A percentile compares a stretch with the other conserved stretches of the same genome.
phyloP scores from a whole-genome alignment of 2,329 filamentous ascomycete species.

The Trichocomaceae sp. region DNA sequence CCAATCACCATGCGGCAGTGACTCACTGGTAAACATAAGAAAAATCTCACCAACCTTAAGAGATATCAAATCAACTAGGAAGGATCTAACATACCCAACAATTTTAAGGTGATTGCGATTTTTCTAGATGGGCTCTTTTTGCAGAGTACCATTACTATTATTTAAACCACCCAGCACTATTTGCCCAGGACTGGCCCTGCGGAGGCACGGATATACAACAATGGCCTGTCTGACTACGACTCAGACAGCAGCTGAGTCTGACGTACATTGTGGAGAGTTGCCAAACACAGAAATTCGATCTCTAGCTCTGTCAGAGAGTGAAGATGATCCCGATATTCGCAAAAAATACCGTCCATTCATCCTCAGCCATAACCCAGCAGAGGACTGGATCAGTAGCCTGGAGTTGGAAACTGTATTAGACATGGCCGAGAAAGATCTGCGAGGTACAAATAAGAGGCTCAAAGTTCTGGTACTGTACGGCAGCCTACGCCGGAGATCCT shows the following conservation, averaged over 20 bases:
- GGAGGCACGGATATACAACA: background rate
- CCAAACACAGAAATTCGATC: constrained; percentile 16
- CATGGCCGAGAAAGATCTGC: constrained; percentile 46
- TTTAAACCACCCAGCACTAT: background rate
- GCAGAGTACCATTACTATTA: background rate
- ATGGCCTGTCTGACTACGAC: background rate
- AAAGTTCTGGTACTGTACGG: constrained; percentile 58
- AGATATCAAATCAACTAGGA: no score
- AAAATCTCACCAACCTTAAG: no score
- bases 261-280: background rate
- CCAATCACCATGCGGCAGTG: background rate
- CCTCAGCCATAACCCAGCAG: constrained; percentile 40
- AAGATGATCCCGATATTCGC: constrained; percentile 46
- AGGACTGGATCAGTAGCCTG: constrained; percentile 52
- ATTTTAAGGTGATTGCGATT: background rate
- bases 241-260: background rate
- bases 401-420: constrained; percentile 50
- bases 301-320: constrained; percentile 39
- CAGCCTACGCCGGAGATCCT: constrained; percentile 52
- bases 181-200: background rate
- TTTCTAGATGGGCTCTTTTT: background rate
- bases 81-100: background rate
- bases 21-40: background rate
- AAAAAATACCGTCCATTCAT: constrained; percentile 54
- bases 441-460: constrained; percentile 36